These are phyloP conservation scores for Alternaria sp. DNA, from an alignment of 2,329 filamentous ascomycete genomes.

Conservation along the genomic window DNA sequence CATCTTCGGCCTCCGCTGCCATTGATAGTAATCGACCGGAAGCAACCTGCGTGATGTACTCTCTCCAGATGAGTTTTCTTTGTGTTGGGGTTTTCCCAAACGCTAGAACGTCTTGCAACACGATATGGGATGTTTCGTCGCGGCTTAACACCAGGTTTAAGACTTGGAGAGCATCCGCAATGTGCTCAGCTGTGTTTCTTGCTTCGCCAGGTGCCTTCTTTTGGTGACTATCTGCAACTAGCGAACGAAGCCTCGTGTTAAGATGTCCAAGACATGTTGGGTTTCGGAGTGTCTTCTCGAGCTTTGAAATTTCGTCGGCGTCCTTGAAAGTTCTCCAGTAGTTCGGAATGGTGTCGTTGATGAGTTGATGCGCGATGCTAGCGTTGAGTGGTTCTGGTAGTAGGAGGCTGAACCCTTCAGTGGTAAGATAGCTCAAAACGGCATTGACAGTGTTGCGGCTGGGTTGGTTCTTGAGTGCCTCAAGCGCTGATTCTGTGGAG, in stretches of 20 bases:
- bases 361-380: slow-evolving; percentile 76
- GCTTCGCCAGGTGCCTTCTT: slow-evolving; percentile 42
- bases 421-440: slow-evolving; percentile 61
- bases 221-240: slow-evolving; percentile 54
- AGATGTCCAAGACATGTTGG: slow-evolving; percentile 80
- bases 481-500: slow-evolving; percentile 60
- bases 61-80: slow-evolving; percentile 66
- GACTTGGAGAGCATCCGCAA: slow-evolving; percentile 53
- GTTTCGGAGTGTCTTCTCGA: slow-evolving; percentile 73
- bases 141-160: slow-evolving; percentile 54
- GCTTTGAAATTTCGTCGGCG: slow-evolving; percentile 35
- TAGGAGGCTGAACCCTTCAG: slow-evolving; percentile 62
- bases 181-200: slow-evolving; percentile 41
- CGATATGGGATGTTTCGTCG: slow-evolving; percentile 48
- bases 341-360: slow-evolving; percentile 77
- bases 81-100: slow-evolving; percentile 53
- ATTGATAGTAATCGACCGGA: slow-evolving; percentile 66
- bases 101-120: slow-evolving; percentile 55
- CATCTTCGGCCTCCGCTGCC: slow-evolving; percentile 64
- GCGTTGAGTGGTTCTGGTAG: slow-evolving; percentile 71
- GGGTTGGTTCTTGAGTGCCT: slow-evolving; percentile 67
- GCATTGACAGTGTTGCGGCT: slow-evolving; percentile 63
- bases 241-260: slow-evolving; percentile 69
- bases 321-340: slow-evolving; percentile 69
- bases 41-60: slow-evolving; percentile 64